These are phyloP conservation scores for Bacidia gigantensis DNA, from an alignment of 495 filamentous ascomycete genomes.

Conservation along the genomic window DNA sequence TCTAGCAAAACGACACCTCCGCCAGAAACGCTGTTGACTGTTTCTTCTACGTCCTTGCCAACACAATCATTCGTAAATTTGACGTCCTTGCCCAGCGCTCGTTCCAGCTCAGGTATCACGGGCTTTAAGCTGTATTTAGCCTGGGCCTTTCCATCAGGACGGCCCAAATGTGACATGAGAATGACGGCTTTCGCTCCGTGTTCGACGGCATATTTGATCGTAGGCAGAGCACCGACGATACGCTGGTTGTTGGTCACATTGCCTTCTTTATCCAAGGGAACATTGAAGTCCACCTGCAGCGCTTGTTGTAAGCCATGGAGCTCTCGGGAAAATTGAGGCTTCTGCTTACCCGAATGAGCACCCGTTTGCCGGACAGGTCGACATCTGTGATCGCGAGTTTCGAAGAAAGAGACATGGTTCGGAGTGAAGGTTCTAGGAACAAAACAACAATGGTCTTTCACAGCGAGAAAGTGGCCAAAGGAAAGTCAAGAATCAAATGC, in stretches of 20 bases:
- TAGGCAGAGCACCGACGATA: constrained; percentile 92
- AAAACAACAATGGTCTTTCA: background rate
- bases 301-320: constrained; percentile 2
- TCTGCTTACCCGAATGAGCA: constrained; percentile 78
- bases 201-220: constrained; percentile 95
- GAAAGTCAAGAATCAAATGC: background rate
- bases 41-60: constrained; percentile 74
- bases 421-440: background rate
- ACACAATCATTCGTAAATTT: constrained; percentile 87
- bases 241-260: constrained; percentile 97
- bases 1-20: constrained; percentile 86
- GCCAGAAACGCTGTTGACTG: constrained; percentile 67
- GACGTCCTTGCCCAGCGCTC: constrained; percentile 67
- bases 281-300: constrained; percentile 94
- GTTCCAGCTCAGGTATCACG: constrained; percentile 82
- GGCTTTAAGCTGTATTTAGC: constrained; percentile 91
- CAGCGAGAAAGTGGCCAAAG: background rate
- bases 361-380: constrained; percentile 94
- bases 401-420: constrained; percentile 90
- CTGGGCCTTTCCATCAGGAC: constrained; percentile 79
- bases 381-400: constrained; percentile 94
- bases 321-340: background rate
- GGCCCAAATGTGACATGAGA: constrained; percentile 97
- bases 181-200: constrained; percentile 88
- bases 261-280: constrained; percentile 79